phyloP scores from a whole-genome alignment of 441 rosid species.

The Corymbia calophylla region DNA sequence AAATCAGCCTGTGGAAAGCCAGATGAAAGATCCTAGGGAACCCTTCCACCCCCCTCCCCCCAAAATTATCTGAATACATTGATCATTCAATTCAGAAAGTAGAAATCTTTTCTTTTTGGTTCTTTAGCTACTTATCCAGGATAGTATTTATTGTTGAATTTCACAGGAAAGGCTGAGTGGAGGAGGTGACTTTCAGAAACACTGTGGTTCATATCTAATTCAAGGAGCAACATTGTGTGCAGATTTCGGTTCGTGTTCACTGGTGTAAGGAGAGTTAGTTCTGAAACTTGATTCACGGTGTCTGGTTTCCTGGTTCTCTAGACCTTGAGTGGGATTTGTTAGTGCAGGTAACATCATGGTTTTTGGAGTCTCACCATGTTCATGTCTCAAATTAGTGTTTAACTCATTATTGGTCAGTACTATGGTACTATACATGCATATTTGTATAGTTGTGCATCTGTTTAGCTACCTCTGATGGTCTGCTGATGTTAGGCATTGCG shows the following conservation, averaged over 20 bases:
- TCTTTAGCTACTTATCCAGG: background rate
- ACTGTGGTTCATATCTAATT: conserved; percentile 14
- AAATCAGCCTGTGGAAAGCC: background rate
- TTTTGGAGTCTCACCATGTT: background rate
- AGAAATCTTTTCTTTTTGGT: background rate
- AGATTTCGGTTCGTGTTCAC: conserved; percentile 2
- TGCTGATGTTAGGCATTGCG: background rate
- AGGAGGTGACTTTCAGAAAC: conserved; percentile 38
- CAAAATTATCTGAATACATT: background rate
- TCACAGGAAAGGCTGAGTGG: conserved; percentile 75
- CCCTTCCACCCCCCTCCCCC: background rate
- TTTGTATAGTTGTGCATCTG: background rate
- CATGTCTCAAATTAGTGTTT: background rate
- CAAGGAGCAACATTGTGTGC: conserved; percentile 5
- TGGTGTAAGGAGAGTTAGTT: conserved; percentile 8
- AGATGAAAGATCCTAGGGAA: background rate
- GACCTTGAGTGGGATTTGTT: background rate
- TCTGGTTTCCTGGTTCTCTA: background rate
- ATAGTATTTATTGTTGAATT: conserved; percentile 1
- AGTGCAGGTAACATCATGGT: background rate
- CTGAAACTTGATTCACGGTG: background rate
- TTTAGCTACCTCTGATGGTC: background rate
- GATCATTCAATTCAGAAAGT: background rate
- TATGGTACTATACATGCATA: background rate
- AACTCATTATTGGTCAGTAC: background rate